Evolutionary conservation across 495 filamentous ascomycete species (phyloP), one percentile per base, ranked within the genome.

Genomic region (Penicillium subrubescens): DNA sequence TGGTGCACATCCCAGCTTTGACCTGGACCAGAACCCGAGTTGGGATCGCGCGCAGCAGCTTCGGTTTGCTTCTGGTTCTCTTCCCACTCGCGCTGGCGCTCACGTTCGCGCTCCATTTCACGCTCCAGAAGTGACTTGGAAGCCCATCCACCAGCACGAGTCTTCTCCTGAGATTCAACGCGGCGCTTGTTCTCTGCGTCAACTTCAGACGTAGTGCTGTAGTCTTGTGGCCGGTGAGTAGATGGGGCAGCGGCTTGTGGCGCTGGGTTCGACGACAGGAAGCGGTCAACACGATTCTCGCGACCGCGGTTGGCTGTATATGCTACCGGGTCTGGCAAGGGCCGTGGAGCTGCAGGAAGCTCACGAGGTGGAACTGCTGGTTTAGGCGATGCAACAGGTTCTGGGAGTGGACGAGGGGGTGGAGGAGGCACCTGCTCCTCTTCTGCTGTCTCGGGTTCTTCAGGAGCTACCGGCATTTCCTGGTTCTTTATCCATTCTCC

Each of bases 71-170:
- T 85, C 77, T 97, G 95, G n/a, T 85, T 84, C 60, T 94, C 90
- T 69, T 98, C 95, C 95, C 95, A 99, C 69, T 99, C 95, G 57
- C 86, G 83, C 78, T 99, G 95, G 43, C 94, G 84, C 74, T 96
- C 91, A 12, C 96, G 86, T 77, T 99, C 95, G 66, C 91, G 85
- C 75, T 99, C 95, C 92, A 97, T 97, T 74, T 99, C 95, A 23
- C 93, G 88, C 77, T 97, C 93, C 1, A 98, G 83, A 7, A 99
- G 83, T 4, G 90, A 92, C 76, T 92, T 94, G 59, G 84, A 84
- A 1, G 90, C 89, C 89, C 89, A 92, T 0, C 89, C 90, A 54
- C 86, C 89, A 4, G 90, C 88, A 64, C 88, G 88, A 51, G 89
- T 92, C 76, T 90, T 88, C 55, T 81, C 73, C 67, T 92, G 89